phyloP scores from a whole-genome alignment of 1,284 basidiomycete genomes.

The Moesziomyces antarcticus region DNA sequence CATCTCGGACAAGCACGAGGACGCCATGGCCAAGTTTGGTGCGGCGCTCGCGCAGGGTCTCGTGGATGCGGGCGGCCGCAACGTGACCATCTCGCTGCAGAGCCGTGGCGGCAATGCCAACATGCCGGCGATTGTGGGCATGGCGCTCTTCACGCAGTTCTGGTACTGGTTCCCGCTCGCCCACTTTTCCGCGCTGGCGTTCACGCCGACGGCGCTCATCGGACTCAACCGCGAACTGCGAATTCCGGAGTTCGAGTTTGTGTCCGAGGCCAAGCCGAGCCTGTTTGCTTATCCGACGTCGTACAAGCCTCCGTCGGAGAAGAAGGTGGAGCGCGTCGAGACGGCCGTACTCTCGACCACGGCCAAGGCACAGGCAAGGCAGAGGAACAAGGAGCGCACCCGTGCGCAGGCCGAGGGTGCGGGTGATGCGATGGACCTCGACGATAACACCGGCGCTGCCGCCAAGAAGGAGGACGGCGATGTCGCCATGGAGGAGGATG shows the following conservation, averaged over 20 bases:
- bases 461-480: conserved; percentile 40
- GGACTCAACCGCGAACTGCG: conserved; percentile 61
- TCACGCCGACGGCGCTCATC: conserved; percentile 66
- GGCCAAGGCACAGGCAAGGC: conserved; percentile 65
- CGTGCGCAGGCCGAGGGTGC: conserved; percentile 54
- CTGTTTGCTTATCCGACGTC: conserved; percentile 65
- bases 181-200: conserved; percentile 65
- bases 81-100: conserved; percentile 66
- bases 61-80: conserved; percentile 66
- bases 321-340: conserved; percentile 67
- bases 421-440: conserved; percentile 57
- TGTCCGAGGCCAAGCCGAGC: conserved; percentile 62
- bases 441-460: conserved; percentile 33
- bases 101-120: conserved; percentile 64
- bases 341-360: conserved; percentile 66
- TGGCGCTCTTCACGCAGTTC: conserved; percentile 68
- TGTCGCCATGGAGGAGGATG: conserved; percentile 53
- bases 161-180: conserved; percentile 69
- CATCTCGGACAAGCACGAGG: conserved; percentile 67
- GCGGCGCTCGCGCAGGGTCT: conserved; percentile 65
- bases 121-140: conserved; percentile 67
- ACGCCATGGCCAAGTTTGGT: conserved; percentile 68
- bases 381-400: conserved; percentile 62
- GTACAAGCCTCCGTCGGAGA: conserved; percentile 61
- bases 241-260: conserved; percentile 63